phyloP scores from a whole-genome alignment of 2,329 filamentous ascomycete species.

The Cucurbitaria berberidis region DNA sequence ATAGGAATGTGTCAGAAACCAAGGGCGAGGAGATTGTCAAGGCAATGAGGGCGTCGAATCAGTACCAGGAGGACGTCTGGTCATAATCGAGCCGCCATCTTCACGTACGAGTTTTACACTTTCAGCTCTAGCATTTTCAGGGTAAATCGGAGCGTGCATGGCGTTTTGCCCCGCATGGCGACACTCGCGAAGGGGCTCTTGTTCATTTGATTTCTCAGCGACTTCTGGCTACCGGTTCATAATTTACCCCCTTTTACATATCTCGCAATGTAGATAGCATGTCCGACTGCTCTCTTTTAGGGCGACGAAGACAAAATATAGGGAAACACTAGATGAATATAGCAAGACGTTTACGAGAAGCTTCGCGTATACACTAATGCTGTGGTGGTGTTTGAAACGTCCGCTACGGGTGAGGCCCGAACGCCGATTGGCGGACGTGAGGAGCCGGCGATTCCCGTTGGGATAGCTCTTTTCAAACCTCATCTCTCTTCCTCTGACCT shows the following conservation, averaged over 20 bases:
- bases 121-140: constrained; percentile 35
- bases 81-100: constrained; percentile 52
- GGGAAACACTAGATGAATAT: no score
- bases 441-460: constrained; percentile 7
- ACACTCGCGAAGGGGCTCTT: constrained; percentile 2
- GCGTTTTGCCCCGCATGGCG: constrained; percentile 22
- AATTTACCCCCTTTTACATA: constrained; percentile 3
- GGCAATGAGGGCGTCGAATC: constrained; percentile 91
- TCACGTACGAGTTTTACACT: neutral
- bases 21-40: constrained; percentile 98
- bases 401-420: constrained; percentile 7
- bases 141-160: constrained; percentile 34
- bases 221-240: constrained; percentile 2
- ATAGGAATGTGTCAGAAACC: constrained; percentile 79
- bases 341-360: neutral
- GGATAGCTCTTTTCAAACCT: constrained; percentile 14
- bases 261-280: constrained; percentile 14
- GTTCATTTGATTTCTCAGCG: constrained; percentile 10
- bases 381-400: constrained; percentile 14
- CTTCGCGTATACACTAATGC: neutral
- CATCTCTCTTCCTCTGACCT: constrained; percentile 8
- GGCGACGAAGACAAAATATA: no score
- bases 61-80: constrained; percentile 88
- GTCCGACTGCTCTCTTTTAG: neutral
- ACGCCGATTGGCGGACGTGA: constrained; percentile 17